phyloP scores from a whole-genome alignment of 2,329 filamentous ascomycete genomes.

The Fusarium pseudograminearum region DNA sequence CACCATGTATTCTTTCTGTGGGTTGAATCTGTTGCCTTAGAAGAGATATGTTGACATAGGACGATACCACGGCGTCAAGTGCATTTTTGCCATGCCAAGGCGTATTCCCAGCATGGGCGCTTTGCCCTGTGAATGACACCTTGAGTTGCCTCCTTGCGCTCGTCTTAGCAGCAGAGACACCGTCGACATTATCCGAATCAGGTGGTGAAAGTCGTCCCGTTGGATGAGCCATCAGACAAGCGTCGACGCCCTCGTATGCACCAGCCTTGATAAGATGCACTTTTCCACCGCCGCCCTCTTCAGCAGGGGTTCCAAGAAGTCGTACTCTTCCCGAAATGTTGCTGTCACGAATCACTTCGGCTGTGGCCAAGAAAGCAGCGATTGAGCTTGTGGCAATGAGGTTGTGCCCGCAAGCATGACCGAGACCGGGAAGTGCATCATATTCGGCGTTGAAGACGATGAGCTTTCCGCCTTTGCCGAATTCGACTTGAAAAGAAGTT shows the following conservation, averaged over 20 bases:
- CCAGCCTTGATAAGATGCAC: constrained; percentile 59
- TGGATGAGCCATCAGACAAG: constrained; percentile 49
- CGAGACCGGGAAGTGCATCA: constrained; percentile 30
- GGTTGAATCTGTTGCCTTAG: constrained; percentile 68
- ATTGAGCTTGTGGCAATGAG: constrained; percentile 35
- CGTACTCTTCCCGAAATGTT: constrained; percentile 5
- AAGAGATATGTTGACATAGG: constrained; percentile 62
- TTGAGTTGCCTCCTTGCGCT: constrained; percentile 64
- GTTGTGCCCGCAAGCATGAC: constrained; percentile 35
- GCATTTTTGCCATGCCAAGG: constrained; percentile 72
- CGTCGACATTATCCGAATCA: constrained; percentile 11
- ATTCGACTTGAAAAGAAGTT: constrained; percentile 32
- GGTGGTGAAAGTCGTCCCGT: constrained; percentile 19
- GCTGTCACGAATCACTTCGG: constrained; percentile 21
- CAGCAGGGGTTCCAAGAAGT: constrained; percentile 62
- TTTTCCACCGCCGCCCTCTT: constrained; percentile 66
- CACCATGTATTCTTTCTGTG: constrained; percentile 62
- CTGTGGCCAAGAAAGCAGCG: constrained; percentile 31
- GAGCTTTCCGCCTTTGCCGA: constrained; percentile 22
- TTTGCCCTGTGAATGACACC: constrained; percentile 65
- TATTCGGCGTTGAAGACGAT: constrained; percentile 38
- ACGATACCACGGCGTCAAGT: constrained; percentile 66
- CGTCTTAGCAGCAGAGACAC: constrained; percentile 59
- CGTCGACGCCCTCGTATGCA: constrained; percentile 55
- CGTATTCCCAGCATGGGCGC: constrained; percentile 67